A percentile compares a stretch with the other conserved stretches of the same genome.
These are phyloP conservation scores for Albifimbria verrucaria DNA, from an alignment of 2,329 filamentous ascomycete genomes.

Conservation along the genomic window DNA sequence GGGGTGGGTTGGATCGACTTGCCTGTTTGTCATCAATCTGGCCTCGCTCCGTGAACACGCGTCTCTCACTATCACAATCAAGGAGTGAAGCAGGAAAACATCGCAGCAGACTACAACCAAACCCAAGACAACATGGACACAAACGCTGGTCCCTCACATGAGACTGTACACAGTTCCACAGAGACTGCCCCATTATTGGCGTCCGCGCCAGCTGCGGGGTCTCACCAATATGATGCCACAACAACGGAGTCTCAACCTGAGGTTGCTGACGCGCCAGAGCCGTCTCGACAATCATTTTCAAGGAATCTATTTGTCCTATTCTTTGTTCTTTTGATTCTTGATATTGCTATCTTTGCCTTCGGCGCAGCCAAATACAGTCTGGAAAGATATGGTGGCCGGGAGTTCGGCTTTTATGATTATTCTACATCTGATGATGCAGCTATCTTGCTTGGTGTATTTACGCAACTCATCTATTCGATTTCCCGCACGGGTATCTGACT, in stretches of 20 bases:
- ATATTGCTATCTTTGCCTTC: background rate
- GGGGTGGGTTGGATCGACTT: too few relatives aligned
- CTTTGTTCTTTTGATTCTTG: background rate
- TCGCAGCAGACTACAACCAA: too few relatives aligned
- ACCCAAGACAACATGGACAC: too few relatives aligned
- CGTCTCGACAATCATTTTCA: background rate
- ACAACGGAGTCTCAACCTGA: background rate
- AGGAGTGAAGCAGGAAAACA: too few relatives aligned
- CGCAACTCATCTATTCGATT: background rate
- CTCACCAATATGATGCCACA: background rate
- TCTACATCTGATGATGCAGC: background rate
- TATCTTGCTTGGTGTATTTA: background rate
- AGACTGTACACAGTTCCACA: too few relatives aligned
- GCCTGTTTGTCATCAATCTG: too few relatives aligned
- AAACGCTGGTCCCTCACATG: too few relatives aligned
- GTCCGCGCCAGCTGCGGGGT: too few relatives aligned
- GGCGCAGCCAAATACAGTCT: background rate
- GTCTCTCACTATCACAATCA: too few relatives aligned
- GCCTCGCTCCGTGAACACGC: too few relatives aligned
- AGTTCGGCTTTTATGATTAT: background rate
- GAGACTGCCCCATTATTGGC: too few relatives aligned
- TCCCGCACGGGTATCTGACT: background rate
- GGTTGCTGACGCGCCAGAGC: background rate
- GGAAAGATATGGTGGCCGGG: background rate
- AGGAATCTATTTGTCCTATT: background rate